Base-by-base conservation (phyloP, 2,329 filamentous ascomycete species). In the Rutstroemia sp. region DNA sequence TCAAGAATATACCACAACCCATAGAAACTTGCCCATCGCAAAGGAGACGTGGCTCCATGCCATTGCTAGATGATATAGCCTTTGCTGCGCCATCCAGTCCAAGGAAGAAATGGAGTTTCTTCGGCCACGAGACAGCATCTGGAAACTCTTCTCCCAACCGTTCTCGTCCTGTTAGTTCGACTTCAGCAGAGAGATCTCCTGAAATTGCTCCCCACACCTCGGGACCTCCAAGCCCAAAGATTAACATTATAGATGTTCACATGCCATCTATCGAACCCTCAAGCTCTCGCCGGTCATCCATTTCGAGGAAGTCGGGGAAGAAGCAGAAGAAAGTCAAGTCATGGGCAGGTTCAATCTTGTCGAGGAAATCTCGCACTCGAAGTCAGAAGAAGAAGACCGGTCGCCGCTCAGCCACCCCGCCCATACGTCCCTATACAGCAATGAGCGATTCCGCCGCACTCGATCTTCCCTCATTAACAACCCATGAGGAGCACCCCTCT, bases 301-400 rank as follows among this genome's bases (percentile, higher is more conserved):
- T 64, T 47, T 65, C 66, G 3, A 63, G 63, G 42, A 70, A 70
- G 48, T 62, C 65, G 14, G 72, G 66, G 57, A 81, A 77, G 72
- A 80, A 81, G 60, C 80, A 85, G 67, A 91, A 89, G 73, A 88
- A 88, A 69, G 88, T 92, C 58, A 90, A 88, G 66, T 77, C 74
- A 12, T 80, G 77, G 77, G 77, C 77, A 42, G 77, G 76, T 19
- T 73, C 75, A 8, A 77, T 81, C 54, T 65, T 80, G 46, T 75
- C 74, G 16, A 71, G 76, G 23, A 79, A 77, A 62, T 69, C 72
- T 41, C 77, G 77, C 58, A 72, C 74, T 51, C 71, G 74, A 52
- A 67, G 68, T 27, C 66, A 67, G 16, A 77, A 77, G 63, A 68
- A 70, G 45, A 74, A 75, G 57, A 45, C 68, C 16, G 70, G 67